phyloP scores from a whole-genome alignment of 1,284 basidiomycete species.

The Pseudozyma sp. region DNA sequence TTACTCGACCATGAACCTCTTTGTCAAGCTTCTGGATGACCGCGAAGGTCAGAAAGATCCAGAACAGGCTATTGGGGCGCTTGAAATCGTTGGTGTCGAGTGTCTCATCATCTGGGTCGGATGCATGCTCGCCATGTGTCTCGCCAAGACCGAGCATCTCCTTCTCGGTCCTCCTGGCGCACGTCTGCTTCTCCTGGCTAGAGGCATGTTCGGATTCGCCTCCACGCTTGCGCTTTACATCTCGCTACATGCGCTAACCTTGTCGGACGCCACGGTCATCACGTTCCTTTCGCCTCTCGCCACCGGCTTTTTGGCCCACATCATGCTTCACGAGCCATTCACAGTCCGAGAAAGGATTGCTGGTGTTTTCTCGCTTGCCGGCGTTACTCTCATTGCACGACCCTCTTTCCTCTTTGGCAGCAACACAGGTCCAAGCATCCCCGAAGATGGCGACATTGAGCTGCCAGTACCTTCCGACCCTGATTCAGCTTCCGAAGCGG shows the following conservation, averaged over 20 bases:
- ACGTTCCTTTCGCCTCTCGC: slow-evolving; percentile 80
- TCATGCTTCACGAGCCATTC: slow-evolving; percentile 78
- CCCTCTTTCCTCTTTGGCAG: slow-evolving; percentile 49
- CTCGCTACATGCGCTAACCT: slow-evolving; percentile 76
- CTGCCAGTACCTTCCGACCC: slow-evolving; percentile 13
- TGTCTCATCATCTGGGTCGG: slow-evolving; percentile 71
- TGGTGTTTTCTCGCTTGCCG: slow-evolving; percentile 75
- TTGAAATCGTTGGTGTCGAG: slow-evolving; percentile 72
- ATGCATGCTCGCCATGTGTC: slow-evolving; percentile 58
- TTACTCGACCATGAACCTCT: slow-evolving; percentile 73
- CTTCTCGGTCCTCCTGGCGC: slow-evolving; percentile 78
- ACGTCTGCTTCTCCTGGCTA: slow-evolving; percentile 73
- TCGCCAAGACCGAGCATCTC: slow-evolving; percentile 75
- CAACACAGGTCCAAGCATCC: slow-evolving; percentile 22
- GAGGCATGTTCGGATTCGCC: slow-evolving; percentile 77
- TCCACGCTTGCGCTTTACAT: slow-evolving; percentile 76
- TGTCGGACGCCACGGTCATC: slow-evolving; percentile 81
- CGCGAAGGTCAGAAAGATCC: slow-evolving; percentile 23
- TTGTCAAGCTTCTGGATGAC: slow-evolving; percentile 74
- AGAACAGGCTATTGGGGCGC: slow-evolving; percentile 32
- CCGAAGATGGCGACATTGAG: slow-evolving; percentile 40
- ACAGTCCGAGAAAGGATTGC: slow-evolving; percentile 76
- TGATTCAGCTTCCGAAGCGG: slow-evolving; percentile 22
- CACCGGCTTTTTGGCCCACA: slow-evolving; percentile 76
- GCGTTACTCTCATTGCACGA: slow-evolving; percentile 74